Base-by-base conservation (phyloP, 306 rosid genomes). In the Quercus dentata region DNA sequence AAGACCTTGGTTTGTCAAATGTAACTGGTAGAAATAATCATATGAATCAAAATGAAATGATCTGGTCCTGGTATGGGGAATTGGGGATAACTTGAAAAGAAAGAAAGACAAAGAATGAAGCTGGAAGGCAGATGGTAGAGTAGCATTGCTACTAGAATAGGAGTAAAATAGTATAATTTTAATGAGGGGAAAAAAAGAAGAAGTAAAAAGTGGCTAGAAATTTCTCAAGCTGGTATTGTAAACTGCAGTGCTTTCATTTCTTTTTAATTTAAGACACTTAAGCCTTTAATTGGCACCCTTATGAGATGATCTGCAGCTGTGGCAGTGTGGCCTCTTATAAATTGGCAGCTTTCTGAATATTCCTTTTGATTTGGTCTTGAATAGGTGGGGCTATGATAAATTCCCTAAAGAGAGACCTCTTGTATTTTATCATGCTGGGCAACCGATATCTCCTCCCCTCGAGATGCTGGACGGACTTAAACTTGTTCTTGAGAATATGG, bases 331-430 rank as follows among this genome's bases (percentile, higher is more conserved):
- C 31, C 6, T 64, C 21, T 2, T 21, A 64, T 5, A 64, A 41
- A 30, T 31, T 64, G 44, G 15, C 3, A 31, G 70, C 70, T 67
- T 17, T 33, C 27, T 67, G 8, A 67, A n/a, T 67, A 35, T 58
- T 19, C 73, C 73, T 18, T 25, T 59, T 65, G 56, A 64, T 79
- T 68, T 77, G 73, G 54, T 74, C 77, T 87, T 88, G 67, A 73
- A 79, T 77, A 94, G 99, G 99, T 92, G 99, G 99, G 89, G 85
- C 75, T 59, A 63, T 35, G 94, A 94, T 83, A 92, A 92, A 80
- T 94, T 91, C 81, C 97, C 98, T 1, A 89, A 89, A 80, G 97
- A 86, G 86, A 91, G 78, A 67, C 94, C 99, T 68, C 92, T 92
- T 28, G 89, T 88, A n/a, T 94, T 94, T 79, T 94, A 92, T 79